These are phyloP conservation scores for Amphibolis antarctica DNA, from an alignment of 106 monocot genomes.

Conservation along the genomic window DNA sequence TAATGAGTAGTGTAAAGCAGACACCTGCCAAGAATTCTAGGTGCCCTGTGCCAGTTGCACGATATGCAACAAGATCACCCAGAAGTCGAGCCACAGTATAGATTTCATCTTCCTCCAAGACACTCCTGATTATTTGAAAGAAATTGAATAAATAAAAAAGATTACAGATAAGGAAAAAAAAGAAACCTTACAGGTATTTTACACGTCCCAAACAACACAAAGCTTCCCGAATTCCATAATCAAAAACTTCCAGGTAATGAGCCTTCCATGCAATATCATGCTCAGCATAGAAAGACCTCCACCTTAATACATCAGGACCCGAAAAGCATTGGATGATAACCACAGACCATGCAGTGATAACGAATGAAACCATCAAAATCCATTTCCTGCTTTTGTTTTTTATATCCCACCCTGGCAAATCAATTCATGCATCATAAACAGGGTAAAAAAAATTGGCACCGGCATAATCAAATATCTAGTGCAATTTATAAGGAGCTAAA, in stretches of 20 bases:
- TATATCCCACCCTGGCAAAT: constrained; percentile 41
- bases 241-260: constrained; percentile 94
- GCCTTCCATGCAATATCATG: constrained; percentile 95
- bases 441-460: not conserved
- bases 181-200: constrained; percentile 69
- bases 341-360: constrained; percentile 54
- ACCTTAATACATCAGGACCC: constrained; percentile 78
- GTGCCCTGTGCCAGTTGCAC: constrained; percentile 96
- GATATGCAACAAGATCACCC: constrained; percentile 95
- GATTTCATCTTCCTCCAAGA: constrained; percentile 96
- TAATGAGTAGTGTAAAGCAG: not conserved
- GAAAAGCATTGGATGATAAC: constrained; percentile 68
- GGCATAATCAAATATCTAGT: not conserved
- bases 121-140: constrained; percentile 41
- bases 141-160: constrained; percentile 2
- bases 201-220: constrained; percentile 92
- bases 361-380: constrained; percentile 40
- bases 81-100: constrained; percentile 82
- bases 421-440: not conserved
- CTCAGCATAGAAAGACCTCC: constrained; percentile 93
- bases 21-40: constrained; percentile 87
- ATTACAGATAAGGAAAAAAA: not conserved
- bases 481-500: too few relatives aligned
- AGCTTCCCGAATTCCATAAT: constrained; percentile 89
- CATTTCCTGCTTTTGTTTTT: constrained; percentile 26